Percentiles rank a stretch among this genome's conserved stretches.
Evolutionary conservation across 345 rosid genomes (phyloP).

Genomic region (Ceriops decandra): DNA sequence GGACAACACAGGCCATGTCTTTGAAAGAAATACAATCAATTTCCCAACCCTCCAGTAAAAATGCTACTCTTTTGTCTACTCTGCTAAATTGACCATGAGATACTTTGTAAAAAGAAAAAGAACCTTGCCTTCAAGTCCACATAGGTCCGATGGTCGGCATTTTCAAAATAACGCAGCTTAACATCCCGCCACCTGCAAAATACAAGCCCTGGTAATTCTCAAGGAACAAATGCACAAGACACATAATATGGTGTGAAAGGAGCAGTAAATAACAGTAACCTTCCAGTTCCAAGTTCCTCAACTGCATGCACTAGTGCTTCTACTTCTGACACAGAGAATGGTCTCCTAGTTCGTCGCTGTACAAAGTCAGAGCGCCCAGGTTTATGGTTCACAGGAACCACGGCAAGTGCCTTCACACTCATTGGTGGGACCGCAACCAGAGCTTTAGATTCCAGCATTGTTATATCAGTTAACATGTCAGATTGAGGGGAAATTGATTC

Average conservation of each 20-base stretch:
- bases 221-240: too few relatives aligned
- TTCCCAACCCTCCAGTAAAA: too few relatives aligned
- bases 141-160: constrained; percentile 72
- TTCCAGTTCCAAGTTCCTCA: constrained; percentile 92
- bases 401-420: constrained; percentile 52
- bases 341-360: constrained; percentile 95
- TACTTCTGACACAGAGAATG: constrained; percentile 93
- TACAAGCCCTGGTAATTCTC: background rate
- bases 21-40: too few relatives aligned
- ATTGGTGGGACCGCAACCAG: constrained; percentile 55
- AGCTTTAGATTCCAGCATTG: constrained; percentile 58
- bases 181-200: constrained; percentile 84
- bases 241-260: background rate
- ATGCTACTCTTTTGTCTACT: too few relatives aligned
- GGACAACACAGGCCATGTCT: too few relatives aligned
- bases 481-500: constrained; percentile 38
- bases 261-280: constrained; percentile 38
- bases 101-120: background rate
- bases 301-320: constrained; percentile 91
- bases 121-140: constrained; percentile 73
- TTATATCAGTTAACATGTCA: constrained; percentile 45
- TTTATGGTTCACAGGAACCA: constrained; percentile 67
- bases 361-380: constrained; percentile 62
- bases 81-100: background rate
- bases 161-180: constrained; percentile 63